phyloP scores from a whole-genome alignment of 345 rosid species.

The Passiflora organensis region DNA sequence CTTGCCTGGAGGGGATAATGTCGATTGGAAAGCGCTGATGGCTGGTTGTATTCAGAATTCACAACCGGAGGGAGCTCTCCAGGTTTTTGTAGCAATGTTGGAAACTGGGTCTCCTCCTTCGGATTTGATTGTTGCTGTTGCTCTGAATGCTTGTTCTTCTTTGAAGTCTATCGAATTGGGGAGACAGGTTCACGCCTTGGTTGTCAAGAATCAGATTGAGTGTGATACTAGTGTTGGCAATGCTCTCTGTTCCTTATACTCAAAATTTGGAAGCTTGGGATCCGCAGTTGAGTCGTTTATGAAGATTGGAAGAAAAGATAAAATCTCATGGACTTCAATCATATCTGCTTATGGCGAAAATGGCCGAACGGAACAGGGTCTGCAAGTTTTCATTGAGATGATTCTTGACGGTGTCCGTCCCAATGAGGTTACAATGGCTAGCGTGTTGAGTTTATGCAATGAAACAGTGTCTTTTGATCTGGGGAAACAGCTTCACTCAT shows the following conservation, averaged over 20 bases:
- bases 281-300: conserved; percentile 37
- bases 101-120: conserved; percentile 43
- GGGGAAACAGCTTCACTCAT: conserved; percentile 44
- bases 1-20: conserved; percentile 30
- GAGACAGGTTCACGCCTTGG: conserved; percentile 48
- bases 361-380: conserved; percentile 33
- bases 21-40: conserved; percentile 46
- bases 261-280: conserved; percentile 36
- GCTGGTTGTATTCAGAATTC: conserved; percentile 46
- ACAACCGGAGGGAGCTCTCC: conserved; percentile 33
- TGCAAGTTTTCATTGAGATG: conserved; percentile 42
- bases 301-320: conserved; percentile 37
- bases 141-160: conserved; percentile 43
- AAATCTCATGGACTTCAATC: conserved; percentile 52
- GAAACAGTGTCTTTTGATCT: conserved; percentile 22
- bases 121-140: conserved; percentile 38
- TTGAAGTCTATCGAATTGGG: conserved; percentile 31
- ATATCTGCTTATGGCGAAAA: conserved; percentile 44
- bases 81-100: conserved; percentile 39
- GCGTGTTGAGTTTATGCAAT: conserved; percentile 45
- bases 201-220: conserved; percentile 39
- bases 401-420: conserved; percentile 36
- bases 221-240: conserved; percentile 46
- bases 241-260: conserved; percentile 56
- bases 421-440: conserved; percentile 49